A percentile compares a stretch with the other conserved stretches of the same genome.
Conservation (phyloP, 176 grass and related monocot genomes). For the Calamus simplicifolius region DNA sequence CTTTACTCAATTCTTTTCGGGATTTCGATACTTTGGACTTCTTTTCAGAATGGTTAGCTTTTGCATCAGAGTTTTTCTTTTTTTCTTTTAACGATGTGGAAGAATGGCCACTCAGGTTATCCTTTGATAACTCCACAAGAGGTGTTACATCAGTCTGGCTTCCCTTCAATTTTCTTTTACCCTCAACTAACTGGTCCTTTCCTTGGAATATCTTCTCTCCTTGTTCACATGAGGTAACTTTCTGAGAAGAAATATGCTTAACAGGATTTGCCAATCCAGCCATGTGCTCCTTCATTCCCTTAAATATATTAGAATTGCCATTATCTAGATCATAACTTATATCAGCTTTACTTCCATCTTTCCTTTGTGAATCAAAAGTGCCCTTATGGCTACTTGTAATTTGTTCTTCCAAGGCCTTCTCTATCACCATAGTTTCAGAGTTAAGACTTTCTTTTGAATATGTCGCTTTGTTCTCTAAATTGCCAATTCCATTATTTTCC, state of each 20-base stretch:
- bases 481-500: constrained; percentile 35
- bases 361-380: constrained; percentile 42
- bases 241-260: constrained; percentile 38
- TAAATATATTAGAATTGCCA: constrained; percentile 40
- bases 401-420: constrained; percentile 33
- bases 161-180: constrained; percentile 24
- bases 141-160: constrained; percentile 20
- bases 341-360: constrained; percentile 52
- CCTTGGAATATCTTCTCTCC: constrained; percentile 18
- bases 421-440: constrained; percentile 43
- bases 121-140: constrained; percentile 10
- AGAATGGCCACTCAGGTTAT: constrained; percentile 24
- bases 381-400: constrained; percentile 34
- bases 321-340: constrained; percentile 27
- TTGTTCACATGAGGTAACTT: constrained; percentile 31
- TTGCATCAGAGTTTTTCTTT: constrained; percentile 25
- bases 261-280: constrained; percentile 28
- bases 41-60: constrained; percentile 29
- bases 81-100: constrained; percentile 28
- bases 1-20: constrained; percentile 23
- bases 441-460: constrained; percentile 39
- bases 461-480: constrained; percentile 33
- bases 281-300: constrained; percentile 38
- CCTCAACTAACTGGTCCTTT: constrained; percentile 27
- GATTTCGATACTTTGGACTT: constrained; percentile 38